These are phyloP conservation scores for Exobasidium cylindrosporum DNA, from an alignment of 1,284 basidiomycete genomes.

Conservation along the genomic window DNA sequence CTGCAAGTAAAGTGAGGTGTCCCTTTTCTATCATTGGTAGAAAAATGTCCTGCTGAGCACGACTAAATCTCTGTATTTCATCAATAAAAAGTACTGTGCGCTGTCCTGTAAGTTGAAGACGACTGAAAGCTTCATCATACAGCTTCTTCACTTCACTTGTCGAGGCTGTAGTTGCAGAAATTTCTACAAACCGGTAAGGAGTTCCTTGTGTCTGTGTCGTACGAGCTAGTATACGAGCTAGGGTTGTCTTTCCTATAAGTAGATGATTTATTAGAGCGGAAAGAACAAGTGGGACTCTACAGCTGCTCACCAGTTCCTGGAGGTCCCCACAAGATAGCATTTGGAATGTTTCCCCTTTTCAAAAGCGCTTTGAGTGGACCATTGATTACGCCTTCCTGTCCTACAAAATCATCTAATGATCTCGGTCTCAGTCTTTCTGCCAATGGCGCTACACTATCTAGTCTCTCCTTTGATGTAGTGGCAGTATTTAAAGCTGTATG, in stretches of 20 bases:
- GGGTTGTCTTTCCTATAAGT: constrained; percentile 69
- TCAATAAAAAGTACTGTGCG: constrained; percentile 75
- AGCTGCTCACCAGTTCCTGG: constrained; percentile 28
- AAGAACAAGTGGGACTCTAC: too few relatives aligned
- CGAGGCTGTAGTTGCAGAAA: constrained; percentile 61
- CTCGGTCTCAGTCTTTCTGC: constrained; percentile 50
- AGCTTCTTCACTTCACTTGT: constrained; percentile 74
- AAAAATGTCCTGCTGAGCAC: constrained; percentile 68
- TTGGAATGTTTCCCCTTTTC: constrained; percentile 37
- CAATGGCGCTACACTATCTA: constrained; percentile 36
- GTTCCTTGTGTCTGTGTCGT: background rate
- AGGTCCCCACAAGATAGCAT: constrained; percentile 52
- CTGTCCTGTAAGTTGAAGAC: constrained; percentile 68
- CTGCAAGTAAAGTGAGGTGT: constrained; percentile 66
- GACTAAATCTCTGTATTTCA: constrained; percentile 79
- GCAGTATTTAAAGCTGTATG: background rate
- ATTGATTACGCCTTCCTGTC: constrained; percentile 37
- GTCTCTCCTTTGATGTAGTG: constrained; percentile 3
- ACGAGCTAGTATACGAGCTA: constrained; percentile 63
- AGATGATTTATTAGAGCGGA: constrained; percentile 55
- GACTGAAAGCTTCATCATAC: constrained; percentile 75
- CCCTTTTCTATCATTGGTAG: constrained; percentile 32
- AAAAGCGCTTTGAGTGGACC: constrained; percentile 44
- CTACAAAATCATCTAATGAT: constrained; percentile 44
- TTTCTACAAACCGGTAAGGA: constrained; percentile 43